Evolutionary conservation across 495 filamentous ascomycete genomes (phyloP), one percentile per base, ranked within the genome.

Genomic region (Xylaria bambusicola): DNA sequence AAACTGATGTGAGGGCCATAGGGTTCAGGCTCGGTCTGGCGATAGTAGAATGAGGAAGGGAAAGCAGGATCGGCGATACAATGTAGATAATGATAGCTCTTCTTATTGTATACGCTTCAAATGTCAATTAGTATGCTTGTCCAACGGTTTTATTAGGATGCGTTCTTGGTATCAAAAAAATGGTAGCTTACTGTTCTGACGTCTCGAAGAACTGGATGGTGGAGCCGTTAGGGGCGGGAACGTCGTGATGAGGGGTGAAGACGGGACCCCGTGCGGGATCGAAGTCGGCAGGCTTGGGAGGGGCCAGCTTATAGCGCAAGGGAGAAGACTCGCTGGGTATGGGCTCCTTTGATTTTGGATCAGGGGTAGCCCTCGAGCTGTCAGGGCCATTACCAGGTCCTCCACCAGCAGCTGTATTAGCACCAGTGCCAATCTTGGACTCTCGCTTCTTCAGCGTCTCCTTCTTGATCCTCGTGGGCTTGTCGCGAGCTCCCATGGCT

Each of bases 61-160:
- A 98, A 95, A 17, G 79, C 80, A 0, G 89, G 88, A 64, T 97
- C 94, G 51, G 92, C 90, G 58, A 97, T 91, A 67, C 91, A 95
- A 61, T 93, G 91, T 36, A 82, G 89, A 70, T 98, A 99, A 36
- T 90, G 88, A 63, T 90, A 98, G 41, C 86, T 90, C 73, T 92
- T 92, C 69, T 94, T 93, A 65, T 97, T 97, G 61, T 85, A 89
- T 41, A 94, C 89, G 71, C 88, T 91, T 64, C 3, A 29, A n/a
- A 41, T 20, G 27, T 2, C 71, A 68, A 55, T 81, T 72, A 53
- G 76, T 76, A 64, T 21, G 21, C 21, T 24, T 9, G 21, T 47
- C 4, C 12, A 13, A 24, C 10, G n/a, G n/a, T n/a, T n/a, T n/a
- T n/a, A n/a, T n/a, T n/a, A n/a, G n/a, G n/a, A n/a, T 10, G 21